phyloP scores from a whole-genome alignment of 2,329 filamentous ascomycete species.

The Elsinoe necatrix region DNA sequence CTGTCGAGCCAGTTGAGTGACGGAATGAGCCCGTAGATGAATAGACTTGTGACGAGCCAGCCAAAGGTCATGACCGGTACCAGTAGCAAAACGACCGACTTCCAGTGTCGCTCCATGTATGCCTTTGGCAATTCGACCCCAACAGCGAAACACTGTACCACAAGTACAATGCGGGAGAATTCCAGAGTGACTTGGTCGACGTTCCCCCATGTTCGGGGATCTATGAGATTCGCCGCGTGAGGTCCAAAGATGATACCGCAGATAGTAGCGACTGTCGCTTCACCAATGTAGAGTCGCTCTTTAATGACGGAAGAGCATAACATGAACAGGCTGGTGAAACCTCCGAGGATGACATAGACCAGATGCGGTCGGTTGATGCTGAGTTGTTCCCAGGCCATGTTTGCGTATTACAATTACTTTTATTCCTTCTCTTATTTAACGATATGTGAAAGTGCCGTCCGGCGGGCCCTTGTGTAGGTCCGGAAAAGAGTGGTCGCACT shows the following conservation, averaged over 20 bases:
- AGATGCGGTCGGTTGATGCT: slow-evolving; percentile 88
- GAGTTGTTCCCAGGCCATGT: slow-evolving; percentile 72
- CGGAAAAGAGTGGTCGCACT: not conserved
- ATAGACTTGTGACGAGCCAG: slow-evolving; percentile 84
- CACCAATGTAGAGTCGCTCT: slow-evolving; percentile 95
- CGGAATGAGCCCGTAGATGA: slow-evolving; percentile 82
- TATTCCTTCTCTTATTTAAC: not conserved
- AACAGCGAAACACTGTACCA: slow-evolving; percentile 87
- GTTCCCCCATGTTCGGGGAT: slow-evolving; percentile 69
- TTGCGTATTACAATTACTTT: slow-evolving; percentile 15
- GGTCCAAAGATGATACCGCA: slow-evolving; percentile 86
- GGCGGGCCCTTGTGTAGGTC: not conserved
- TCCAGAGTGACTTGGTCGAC: slow-evolving; percentile 81
- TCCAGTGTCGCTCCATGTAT: slow-evolving; percentile 99
- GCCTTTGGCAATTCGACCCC: slow-evolving; percentile 83
- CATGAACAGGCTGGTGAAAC: slow-evolving; percentile 98
- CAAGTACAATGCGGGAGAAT: slow-evolving; percentile 79
- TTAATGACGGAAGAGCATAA: slow-evolving; percentile 96
- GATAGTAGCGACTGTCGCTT: slow-evolving; percentile 87
- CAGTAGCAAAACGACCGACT: slow-evolving; percentile 76
- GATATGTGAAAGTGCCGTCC: not conserved
- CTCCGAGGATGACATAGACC: slow-evolving; percentile 96
- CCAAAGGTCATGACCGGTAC: slow-evolving; percentile 96
- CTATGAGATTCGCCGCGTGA: slow-evolving; percentile 70
- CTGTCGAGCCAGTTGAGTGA: slow-evolving; percentile 81